phyloP scores from a whole-genome alignment of 768 basidiomycete species.

The Trametes cubensis region DNA sequence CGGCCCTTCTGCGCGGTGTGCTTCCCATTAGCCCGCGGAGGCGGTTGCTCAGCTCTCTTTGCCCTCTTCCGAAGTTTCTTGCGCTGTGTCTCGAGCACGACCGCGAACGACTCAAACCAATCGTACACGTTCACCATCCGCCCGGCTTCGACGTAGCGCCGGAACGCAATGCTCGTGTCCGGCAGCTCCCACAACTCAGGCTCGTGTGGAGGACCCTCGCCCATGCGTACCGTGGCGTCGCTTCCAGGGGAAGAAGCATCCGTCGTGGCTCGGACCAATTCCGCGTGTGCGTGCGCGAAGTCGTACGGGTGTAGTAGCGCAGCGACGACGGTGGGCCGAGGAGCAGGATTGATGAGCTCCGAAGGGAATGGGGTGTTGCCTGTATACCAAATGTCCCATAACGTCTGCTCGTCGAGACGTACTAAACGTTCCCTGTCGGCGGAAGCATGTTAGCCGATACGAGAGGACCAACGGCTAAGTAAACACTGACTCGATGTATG shows the following conservation, averaged over 20 bases:
- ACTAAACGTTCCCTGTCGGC: constrained; percentile 44
- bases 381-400: constrained; percentile 80
- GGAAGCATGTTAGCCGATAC: background rate
- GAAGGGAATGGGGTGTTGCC: constrained; percentile 64
- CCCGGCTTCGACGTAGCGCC: constrained; percentile 76
- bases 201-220: constrained; percentile 29
- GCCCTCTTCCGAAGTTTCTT: constrained; percentile 30
- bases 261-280: constrained; percentile 8
- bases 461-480: background rate
- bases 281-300: constrained; percentile 36
- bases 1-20: background rate
- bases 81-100: constrained; percentile 63
- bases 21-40: background rate
- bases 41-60: constrained; percentile 26
- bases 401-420: constrained; percentile 49
- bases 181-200: constrained; percentile 55
- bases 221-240: background rate
- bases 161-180: constrained; percentile 77
- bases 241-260: background rate
- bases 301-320: constrained; percentile 64
- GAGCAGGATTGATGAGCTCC: constrained; percentile 74
- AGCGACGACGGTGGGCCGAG: constrained; percentile 60
- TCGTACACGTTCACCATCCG: constrained; percentile 87
- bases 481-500: constrained; percentile 50
- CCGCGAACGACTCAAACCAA: constrained; percentile 80